These are phyloP conservation scores for Blepharisma japonicum DNA, from an alignment of 73 alveolate species.

Conservation along the genomic window DNA sequence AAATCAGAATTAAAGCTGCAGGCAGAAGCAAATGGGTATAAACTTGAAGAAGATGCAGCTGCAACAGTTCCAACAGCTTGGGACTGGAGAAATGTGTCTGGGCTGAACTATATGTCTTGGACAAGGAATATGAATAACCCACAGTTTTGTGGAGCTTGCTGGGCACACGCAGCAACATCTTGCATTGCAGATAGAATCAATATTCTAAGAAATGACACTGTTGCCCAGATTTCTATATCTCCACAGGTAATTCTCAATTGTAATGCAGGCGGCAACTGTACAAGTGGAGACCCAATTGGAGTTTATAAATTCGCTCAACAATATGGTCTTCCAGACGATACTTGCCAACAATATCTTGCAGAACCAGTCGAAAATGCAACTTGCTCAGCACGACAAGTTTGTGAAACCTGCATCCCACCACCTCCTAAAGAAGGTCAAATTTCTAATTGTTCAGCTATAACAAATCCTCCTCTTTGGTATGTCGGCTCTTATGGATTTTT, in stretches of 20 bases:
- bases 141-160: slow-evolving; percentile 80
- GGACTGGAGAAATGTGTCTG: slow-evolving; percentile 78
- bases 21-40: too few species aligned
- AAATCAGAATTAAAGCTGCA: too few species aligned
- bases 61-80: slow-evolving; percentile 49
- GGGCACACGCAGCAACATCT: slow-evolving; percentile 87
- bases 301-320: slow-evolving; percentile 61
- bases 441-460: slow-evolving; percentile 63
- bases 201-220: slow-evolving; percentile 51
- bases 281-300: slow-evolving; percentile 70
- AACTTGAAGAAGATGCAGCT: not conserved
- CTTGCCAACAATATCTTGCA: slow-evolving; percentile 72
- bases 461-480: slow-evolving; percentile 45
- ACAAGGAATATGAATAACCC: slow-evolving; percentile 79
- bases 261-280: slow-evolving; percentile 81
- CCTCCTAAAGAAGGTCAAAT: slow-evolving; percentile 24
- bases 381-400: slow-evolving; percentile 63
- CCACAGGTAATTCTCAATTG: slow-evolving; percentile 73
- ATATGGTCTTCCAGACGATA: slow-evolving; percentile 64
- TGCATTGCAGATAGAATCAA: slow-evolving; percentile 87
- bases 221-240: slow-evolving; percentile 65
- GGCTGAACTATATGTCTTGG: slow-evolving; percentile 72
- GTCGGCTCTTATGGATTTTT: slow-evolving; percentile 53
- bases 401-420: slow-evolving; percentile 15
- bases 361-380: slow-evolving; percentile 35